These are phyloP conservation scores for Pythium brachiatum DNA, from an alignment of 352 stramenopile genomes.

Conservation along the genomic window DNA sequence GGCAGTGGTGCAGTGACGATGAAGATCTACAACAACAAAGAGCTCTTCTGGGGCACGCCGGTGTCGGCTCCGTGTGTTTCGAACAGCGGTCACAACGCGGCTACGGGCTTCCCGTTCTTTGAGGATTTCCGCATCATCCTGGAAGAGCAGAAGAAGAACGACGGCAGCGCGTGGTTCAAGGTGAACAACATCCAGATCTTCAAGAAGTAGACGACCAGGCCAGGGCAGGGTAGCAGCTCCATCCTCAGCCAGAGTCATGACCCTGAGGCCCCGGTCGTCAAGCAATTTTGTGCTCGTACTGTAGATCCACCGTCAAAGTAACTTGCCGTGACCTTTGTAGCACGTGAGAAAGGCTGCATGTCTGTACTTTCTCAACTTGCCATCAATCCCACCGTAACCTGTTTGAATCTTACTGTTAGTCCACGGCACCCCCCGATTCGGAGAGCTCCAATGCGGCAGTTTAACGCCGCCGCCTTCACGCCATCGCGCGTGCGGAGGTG, in stretches of 20 bases:
- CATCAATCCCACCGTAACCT: too few species aligned
- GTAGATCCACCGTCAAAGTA: too few species aligned
- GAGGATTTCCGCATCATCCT: slow-evolving; percentile 71
- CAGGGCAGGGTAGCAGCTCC: not conserved
- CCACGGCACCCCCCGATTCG: too few species aligned
- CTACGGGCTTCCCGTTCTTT: slow-evolving; percentile 76
- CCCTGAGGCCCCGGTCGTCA: too few species aligned
- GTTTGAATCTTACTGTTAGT: too few species aligned
- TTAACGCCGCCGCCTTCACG: too few species aligned
- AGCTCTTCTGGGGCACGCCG: slow-evolving; percentile 66
- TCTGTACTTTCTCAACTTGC: too few species aligned
- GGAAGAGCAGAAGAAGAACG: slow-evolving; percentile 74
- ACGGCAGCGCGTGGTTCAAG: slow-evolving; percentile 65
- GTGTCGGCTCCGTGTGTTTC: slow-evolving; percentile 37
- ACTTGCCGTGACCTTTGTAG: too few species aligned
- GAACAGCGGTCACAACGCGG: slow-evolving; percentile 51
- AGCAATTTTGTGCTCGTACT: not conserved
- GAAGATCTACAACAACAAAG: slow-evolving; percentile 80
- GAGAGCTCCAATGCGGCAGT: too few species aligned
- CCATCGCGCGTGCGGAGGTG: too few species aligned
- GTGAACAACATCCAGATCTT: slow-evolving; percentile 79
- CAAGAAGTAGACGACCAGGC: slow-evolving; percentile 32
- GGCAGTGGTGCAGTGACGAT: slow-evolving; percentile 39
- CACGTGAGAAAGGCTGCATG: too few species aligned
- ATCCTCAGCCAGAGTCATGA: too few species aligned